Evolutionary conservation across 202 grass and related monocot species (phyloP), one percentile per base, ranked within the genome.

Genomic region (Carex sylvatica): DNA sequence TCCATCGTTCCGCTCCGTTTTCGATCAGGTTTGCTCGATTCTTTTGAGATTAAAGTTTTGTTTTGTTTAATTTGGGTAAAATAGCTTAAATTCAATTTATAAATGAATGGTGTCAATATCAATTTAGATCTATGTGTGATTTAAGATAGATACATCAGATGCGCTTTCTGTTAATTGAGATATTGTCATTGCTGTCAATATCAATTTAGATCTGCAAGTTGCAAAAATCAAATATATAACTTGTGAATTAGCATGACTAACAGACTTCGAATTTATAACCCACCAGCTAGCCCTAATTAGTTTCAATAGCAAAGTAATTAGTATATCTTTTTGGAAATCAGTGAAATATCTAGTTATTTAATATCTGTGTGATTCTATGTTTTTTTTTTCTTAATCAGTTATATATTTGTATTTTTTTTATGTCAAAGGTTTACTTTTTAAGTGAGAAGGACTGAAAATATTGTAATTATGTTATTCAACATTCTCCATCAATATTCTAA

Each of bases 251-350:
- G 14, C 13, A 67, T 16, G 8, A 35, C 9, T 36, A 36, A n/a
- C 65, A 67, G 65, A 30, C 31, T 18, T 38, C 30, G 65, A 67
- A 67, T 8, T 67, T 16, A 18, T 18, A 67, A 67, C 65, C 65
- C n/a, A 67, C 65, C 65, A 67, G 28, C 30, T 67, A 66, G 64
- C 64, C 13, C 28, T 66, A 67, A 38, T 67, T 67, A 38, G 65
- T 36, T 67, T n/a, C 65, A 38, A 67, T 38, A 6, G 14, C 12
- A 36, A 6, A n/a, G 1, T 18, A n/a, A 36, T 36, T 33, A 7
- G 2, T 35, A 16, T 14, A 6, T 65, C 14, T 33, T 23, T 72
- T 72, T 51, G 36, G 33, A 70, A 70, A 52, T 74, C 12, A 24
- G 10, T 74, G 22, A 74, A 74, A 52, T 26, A 51, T 74, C 2